Evolutionary conservation across 305 asterid genomes (phyloP).

Genomic region (Fraxinus angustifolia): DNA sequence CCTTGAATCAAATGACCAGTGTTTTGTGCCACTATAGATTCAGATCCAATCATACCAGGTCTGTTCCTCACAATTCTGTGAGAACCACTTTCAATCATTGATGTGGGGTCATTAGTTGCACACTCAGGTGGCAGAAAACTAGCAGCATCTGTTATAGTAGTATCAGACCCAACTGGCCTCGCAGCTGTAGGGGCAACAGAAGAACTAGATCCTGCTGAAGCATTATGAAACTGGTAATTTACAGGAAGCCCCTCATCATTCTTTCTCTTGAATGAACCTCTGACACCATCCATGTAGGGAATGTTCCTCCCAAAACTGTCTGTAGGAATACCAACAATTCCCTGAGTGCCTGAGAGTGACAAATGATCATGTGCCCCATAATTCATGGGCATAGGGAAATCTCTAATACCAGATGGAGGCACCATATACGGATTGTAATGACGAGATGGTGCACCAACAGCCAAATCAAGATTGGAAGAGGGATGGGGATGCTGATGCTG

Average conservation of each 20-base stretch:
- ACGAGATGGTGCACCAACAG: constrained; percentile 49
- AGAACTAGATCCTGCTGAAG: constrained; percentile 42
- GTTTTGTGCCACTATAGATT: constrained; percentile 39
- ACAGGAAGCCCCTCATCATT: constrained; percentile 35
- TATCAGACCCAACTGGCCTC: constrained; percentile 29
- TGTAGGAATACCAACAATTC: constrained; percentile 34
- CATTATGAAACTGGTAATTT: constrained; percentile 31
- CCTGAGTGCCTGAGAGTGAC: constrained; percentile 28
- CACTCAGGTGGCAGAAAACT: constrained; percentile 34
- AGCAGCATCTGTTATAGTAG: constrained; percentile 19
- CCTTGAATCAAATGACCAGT: constrained; percentile 52
- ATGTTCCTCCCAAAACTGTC: constrained; percentile 33
- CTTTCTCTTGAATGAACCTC: constrained; percentile 41
- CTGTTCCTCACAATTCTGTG: constrained; percentile 35
- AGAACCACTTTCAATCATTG: constrained; percentile 29
- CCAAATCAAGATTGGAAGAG: constrained; percentile 46
- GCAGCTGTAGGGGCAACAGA: constrained; percentile 29
- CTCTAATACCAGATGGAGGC: constrained; percentile 36
- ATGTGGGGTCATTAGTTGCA: constrained; percentile 27
- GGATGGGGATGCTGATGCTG: constrained; percentile 44
- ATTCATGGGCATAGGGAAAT: constrained; percentile 35
- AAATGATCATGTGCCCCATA: constrained; percentile 33
- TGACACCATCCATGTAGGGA: constrained; percentile 28
- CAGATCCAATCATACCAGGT: constrained; percentile 37
- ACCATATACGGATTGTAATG: constrained; percentile 43